Conservation (phyloP, 78 protist genomes). For the Dictyostelium brefeldianum region DNA sequence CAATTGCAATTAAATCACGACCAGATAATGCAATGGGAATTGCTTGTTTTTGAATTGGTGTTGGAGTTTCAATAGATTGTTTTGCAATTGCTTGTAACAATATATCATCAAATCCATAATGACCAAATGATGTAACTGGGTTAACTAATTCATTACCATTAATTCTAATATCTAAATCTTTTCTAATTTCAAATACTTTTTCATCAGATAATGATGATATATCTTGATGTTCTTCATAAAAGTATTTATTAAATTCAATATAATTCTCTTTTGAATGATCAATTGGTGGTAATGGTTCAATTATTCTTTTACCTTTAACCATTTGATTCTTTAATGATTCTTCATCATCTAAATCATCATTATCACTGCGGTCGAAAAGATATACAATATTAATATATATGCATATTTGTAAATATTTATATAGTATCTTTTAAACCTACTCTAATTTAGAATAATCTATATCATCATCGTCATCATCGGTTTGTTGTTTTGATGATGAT, state of each 20-base stretch:
- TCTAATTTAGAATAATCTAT: conserved; percentile 15
- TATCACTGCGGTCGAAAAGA: neutral
- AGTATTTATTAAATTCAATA: conserved; percentile 73
- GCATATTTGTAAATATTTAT: neutral
- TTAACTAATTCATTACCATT: conserved; percentile 49
- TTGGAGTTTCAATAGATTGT: conserved; percentile 83
- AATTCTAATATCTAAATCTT: conserved; percentile 40
- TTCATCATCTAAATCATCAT: conserved; percentile 43
- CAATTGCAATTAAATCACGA: conserved; percentile 91
- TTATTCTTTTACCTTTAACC: conserved; percentile 33
- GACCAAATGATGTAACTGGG: conserved; percentile 76
- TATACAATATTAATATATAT: neutral
- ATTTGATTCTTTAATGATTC: conserved; percentile 17
- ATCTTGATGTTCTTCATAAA: conserved; percentile 78
- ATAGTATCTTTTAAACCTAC: neutral
- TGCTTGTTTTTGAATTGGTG: conserved; percentile 90
- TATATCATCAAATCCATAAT: conserved; percentile 44
- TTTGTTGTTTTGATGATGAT: no score
- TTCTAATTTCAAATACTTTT: conserved; percentile 47
- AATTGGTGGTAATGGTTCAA: conserved; percentile 84
- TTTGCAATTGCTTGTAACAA: conserved; percentile 52
- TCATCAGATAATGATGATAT: conserved; percentile 12
- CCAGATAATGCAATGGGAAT: conserved; percentile 90
- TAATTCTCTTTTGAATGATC: conserved; percentile 86
- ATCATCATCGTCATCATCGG: conserved; percentile 14